These are phyloP conservation scores for Flaveria brownii DNA, from an alignment of 129 eudicot genomes.

Conservation along the genomic window DNA sequence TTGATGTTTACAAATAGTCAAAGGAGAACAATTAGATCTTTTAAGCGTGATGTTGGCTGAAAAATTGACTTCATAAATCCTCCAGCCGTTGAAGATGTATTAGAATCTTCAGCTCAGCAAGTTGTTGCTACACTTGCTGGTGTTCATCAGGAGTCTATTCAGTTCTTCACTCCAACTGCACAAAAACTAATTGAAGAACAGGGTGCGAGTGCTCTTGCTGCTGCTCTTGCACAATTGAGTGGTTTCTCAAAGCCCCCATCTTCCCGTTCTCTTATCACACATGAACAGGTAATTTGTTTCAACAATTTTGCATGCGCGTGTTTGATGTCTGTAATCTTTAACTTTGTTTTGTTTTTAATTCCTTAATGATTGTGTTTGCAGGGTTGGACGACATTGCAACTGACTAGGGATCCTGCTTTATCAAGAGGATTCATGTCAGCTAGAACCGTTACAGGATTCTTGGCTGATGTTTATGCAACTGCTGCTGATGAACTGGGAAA, in stretches of 20 bases:
- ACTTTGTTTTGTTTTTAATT: not conserved
- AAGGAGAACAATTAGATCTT: conserved; percentile 72
- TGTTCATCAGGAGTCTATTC: conserved; percentile 82
- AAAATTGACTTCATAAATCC: conserved; percentile 68
- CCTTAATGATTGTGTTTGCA: conserved; percentile 37
- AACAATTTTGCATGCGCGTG: not conserved
- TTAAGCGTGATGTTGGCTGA: conserved; percentile 94
- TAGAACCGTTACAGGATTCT: conserved; percentile 85
- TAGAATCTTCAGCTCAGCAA: conserved; percentile 88
- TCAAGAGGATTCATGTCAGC: conserved; percentile 82
- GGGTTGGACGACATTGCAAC: conserved; percentile 90
- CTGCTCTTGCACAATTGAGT: conserved; percentile 92
- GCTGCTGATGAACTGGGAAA: conserved; percentile 98
- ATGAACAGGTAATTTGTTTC: conserved; percentile 66
- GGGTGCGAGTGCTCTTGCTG: conserved; percentile 91
- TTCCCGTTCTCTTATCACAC: conserved; percentile 85
- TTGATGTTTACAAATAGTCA: conserved; percentile 83
- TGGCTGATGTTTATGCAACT: conserved; percentile 75
- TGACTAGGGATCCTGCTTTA: conserved; percentile 61
- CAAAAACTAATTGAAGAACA: conserved; percentile 65
- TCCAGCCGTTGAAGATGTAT: conserved; percentile 79
- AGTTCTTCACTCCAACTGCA: conserved; percentile 93
- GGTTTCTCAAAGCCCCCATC: conserved; percentile 94
- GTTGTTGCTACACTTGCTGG: conserved; percentile 86
- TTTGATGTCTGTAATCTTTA: not conserved